Conservation (phyloP, 345 rosid genomes). For the Angophora floribunda region DNA sequence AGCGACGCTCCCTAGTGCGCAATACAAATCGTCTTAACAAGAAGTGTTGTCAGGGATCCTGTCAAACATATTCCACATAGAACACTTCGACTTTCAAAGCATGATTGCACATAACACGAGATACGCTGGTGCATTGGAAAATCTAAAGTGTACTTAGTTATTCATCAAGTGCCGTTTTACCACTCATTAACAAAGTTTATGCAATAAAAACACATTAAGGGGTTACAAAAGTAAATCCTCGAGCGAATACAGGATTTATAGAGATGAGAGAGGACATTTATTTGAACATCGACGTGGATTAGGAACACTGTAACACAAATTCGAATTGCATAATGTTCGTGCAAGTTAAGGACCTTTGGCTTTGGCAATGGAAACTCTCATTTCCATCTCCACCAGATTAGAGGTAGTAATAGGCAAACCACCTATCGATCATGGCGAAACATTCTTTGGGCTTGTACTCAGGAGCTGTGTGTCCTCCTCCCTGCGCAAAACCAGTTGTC, state of each 20-base stretch:
- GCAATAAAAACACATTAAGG: neutral
- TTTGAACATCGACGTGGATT: neutral
- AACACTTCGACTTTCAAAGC: neutral
- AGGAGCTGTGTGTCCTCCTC: neutral
- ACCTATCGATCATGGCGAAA: neutral
- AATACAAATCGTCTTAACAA: neutral
- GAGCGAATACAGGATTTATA: neutral
- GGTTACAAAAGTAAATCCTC: neutral
- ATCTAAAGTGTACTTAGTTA: neutral
- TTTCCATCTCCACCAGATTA: neutral
- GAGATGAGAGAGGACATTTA: neutral
- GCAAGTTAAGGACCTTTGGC: neutral
- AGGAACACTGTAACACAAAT: neutral
- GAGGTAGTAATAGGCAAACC: neutral
- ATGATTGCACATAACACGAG: neutral
- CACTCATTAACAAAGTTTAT: neutral
- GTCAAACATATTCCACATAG: neutral
- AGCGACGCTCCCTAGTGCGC: neutral
- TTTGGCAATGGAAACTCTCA: neutral
- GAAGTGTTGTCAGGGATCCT: neutral
- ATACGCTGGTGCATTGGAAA: rapidly evolving
- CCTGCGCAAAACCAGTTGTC: neutral
- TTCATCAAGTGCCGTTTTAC: neutral
- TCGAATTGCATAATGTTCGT: neutral
- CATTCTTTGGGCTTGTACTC: neutral